Evolutionary conservation across 345 rosid genomes (phyloP), one percentile per base, ranked within the genome.

Genomic region (Carallia brachiata): DNA sequence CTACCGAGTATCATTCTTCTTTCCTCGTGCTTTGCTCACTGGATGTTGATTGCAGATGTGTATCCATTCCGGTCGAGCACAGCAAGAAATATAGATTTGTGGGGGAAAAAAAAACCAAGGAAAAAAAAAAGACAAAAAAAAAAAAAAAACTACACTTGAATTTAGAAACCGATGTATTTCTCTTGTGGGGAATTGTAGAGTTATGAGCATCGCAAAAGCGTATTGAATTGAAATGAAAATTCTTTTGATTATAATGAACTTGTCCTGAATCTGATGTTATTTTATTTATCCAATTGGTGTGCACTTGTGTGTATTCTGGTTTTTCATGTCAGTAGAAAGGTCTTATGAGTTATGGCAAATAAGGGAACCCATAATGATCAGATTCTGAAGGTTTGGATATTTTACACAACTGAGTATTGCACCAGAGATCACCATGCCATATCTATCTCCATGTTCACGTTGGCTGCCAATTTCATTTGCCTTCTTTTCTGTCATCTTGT

Each of bases 111-210:
- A 13, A 12, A 36, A 62, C 36, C 15, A 55, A 32, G 28, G 52
- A 74, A 60, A 52, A 58, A 36, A 10, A 68, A 70, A 58, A 48
- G 36, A 27, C 8, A 58, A 70, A 63, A 18, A 44, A 59, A 65
- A 72, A 61, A 58, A 65, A 72, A 74, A 32, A 77, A 71, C 79
- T 23, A 74, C 75, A 1, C 27, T 27, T 75, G 83, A 82, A 77
- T 73, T 75, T 74, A 73, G 78, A 72, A 74, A 58, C 72, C 75
- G 60, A 78, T 70, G 70, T 67, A 74, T 75, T 82, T 75, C 78
- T 69, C 71, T 61, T 30, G 65, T 78, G 71, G 70, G 80, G 74
- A 85, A 84, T 79, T 88, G 89, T 86, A 79, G 83, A 83, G 88
- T 73, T 79, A 70, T 70, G 81, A 81, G 77, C 73, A 78, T 71